A percentile compares a stretch with the other conserved stretches of the same genome.
Conservation (phyloP, 1,284 basidiomycete genomes). For the Tetrapyrgos nigripes region DNA sequence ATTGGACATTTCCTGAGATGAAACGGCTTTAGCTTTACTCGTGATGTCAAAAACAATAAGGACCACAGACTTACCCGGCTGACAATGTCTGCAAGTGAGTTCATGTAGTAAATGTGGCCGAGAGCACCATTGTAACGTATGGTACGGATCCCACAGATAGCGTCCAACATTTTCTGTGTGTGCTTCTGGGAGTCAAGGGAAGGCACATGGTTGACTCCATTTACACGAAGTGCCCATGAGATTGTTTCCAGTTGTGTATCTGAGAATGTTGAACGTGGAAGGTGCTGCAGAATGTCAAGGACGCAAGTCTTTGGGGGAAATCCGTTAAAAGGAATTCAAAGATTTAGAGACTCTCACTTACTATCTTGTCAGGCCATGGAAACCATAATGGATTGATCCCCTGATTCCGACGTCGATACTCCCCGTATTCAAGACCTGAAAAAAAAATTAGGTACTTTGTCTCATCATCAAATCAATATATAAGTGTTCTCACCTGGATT, state of each 20-base stretch:
- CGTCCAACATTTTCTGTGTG: neutral
- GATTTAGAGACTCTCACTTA: neutral
- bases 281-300: neutral
- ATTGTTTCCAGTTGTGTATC: neutral
- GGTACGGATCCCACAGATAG: neutral
- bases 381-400: neutral
- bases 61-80: neutral
- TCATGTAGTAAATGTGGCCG: neutral
- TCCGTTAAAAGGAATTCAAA: neutral
- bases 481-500: no score
- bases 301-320: neutral
- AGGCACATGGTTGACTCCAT: neutral
- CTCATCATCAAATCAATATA: no score
- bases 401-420: no score
- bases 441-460: no score
- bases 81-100: neutral
- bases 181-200: neutral
- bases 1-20: constrained; percentile 19
- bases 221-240: neutral
- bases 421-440: no score
- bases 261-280: neutral
- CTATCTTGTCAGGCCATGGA: neutral
- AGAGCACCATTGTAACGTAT: neutral
- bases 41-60: neutral
- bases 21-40: neutral